Evolutionary conservation across 1,284 basidiomycete species (phyloP), one percentile per base, ranked within the genome.

Genomic region (Crepidotus sp.): DNA sequence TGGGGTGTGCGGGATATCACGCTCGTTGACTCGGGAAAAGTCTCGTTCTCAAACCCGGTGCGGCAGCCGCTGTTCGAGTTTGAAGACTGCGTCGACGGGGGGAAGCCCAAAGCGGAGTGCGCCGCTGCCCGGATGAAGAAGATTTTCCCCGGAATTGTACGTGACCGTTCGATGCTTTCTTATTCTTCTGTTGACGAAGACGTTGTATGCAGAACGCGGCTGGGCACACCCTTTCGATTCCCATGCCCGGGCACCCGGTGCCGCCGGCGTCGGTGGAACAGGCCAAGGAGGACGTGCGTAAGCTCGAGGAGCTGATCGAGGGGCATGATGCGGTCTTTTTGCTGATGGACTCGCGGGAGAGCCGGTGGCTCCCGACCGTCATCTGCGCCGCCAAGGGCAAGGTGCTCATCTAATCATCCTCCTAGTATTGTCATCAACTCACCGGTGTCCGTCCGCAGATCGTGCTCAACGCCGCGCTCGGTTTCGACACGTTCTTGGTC

Each of bases 321-420:
- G 68, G 73, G 21, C 95, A 98, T 59, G 94, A 98, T 57, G 93
- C 74, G 0, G 69, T 98, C 2, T 98, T 94, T 64, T 68, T 98
- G 15, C 70, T 98, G n/a, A 98, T 97, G 93, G 95, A 98, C 61
- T 96, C 92, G 19, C 71, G 95, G 27, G 95, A 98, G 64, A 93
- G 88, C 55, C 68, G 95, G 27, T 98, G 96, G 95, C 66, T 98
- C 36, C 95, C 95, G 6, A 96, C 91, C 0, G 77, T 98, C 3
- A 64, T 98, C 2, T 88, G 83, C 0, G 80, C 87, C 0, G 74
- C 81, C 5, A 86, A 88, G 63, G 76, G 75, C 42, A 98, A 98
- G 76, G 86, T 83, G 40, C n/a, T n/a, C 17, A 64, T 56, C 8
- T 32, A 22, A 19, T 13, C 5, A 11, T 18, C 13, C 13, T 0